Evolutionary conservation across 106 monocot species (phyloP).

Genomic region (Alisma plantagoaquatica): DNA sequence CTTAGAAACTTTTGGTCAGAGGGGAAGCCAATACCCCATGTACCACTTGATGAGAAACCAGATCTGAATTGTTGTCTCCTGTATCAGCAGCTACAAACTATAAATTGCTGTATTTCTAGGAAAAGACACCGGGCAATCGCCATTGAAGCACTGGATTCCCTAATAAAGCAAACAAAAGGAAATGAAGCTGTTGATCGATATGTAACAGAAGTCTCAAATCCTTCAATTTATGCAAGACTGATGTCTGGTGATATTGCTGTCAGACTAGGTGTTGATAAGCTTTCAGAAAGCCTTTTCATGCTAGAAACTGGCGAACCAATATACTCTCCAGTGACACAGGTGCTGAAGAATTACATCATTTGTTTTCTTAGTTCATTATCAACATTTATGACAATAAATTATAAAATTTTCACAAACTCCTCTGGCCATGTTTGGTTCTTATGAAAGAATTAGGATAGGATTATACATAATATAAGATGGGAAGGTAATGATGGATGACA

Average conservation of each 20-base stretch:
- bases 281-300: constrained; percentile 61
- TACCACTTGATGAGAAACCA: constrained; percentile 70
- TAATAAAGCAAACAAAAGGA: constrained; percentile 18
- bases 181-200: constrained; percentile 7
- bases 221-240: constrained; percentile 39
- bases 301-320: constrained; percentile 86
- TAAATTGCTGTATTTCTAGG: constrained; percentile 89
- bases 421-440: too few species aligned
- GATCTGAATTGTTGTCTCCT: constrained; percentile 75
- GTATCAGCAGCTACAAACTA: constrained; percentile 77
- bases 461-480: too few species aligned
- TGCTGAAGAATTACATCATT: too few species aligned
- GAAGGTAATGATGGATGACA: too few species aligned
- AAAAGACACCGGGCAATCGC: constrained; percentile 38
- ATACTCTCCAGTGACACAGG: constrained; percentile 78
- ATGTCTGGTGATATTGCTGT: constrained; percentile 49
- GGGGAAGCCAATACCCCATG: constrained; percentile 63
- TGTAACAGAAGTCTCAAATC: constrained; percentile 3
- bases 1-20: constrained; percentile 67
- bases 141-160: constrained; percentile 37
- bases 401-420: too few species aligned
- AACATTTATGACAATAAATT: too few species aligned
- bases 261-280: constrained; percentile 71
- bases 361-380: too few species aligned
- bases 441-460: too few species aligned